Evolutionary conservation across 306 rosid genomes (phyloP).

Genomic region (Adenanthera pavonina): DNA sequence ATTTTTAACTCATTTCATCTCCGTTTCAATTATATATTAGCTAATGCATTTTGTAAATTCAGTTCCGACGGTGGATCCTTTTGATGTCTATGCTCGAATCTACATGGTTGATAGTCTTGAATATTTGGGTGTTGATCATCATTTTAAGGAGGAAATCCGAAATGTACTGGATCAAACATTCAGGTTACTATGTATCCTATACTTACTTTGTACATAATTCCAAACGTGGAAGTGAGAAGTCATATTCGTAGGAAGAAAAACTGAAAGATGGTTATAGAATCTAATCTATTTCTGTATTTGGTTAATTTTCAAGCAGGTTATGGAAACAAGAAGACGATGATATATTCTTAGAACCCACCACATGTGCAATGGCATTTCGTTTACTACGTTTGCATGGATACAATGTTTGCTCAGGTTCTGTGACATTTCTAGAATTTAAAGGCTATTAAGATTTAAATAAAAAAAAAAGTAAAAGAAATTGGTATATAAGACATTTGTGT

Average conservation of each 20-base stretch:
- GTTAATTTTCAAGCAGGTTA: conserved; percentile 45
- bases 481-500: neutral
- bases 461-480: neutral
- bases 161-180: conserved; percentile 72
- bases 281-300: neutral
- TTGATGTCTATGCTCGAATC: conserved; percentile 68
- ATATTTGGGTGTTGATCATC: conserved; percentile 70
- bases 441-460: too few relatives aligned
- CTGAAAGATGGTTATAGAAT: too few relatives aligned
- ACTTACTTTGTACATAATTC: too few relatives aligned
- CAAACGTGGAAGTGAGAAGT: neutral
- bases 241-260: too few relatives aligned
- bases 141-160: conserved; percentile 71
- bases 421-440: neutral
- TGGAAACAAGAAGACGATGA: conserved; percentile 74
- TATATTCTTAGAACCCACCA: conserved; percentile 67
- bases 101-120: conserved; percentile 75
- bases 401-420: conserved; percentile 75
- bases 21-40: neutral
- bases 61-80: conserved; percentile 82
- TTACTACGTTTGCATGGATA: conserved; percentile 68
- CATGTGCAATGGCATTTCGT: conserved; percentile 86
- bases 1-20: neutral
- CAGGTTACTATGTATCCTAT: conserved; percentile 34
- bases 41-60: conserved; percentile 6